Evolutionary conservation across 768 basidiomycete genomes (phyloP), one percentile per base, ranked within the genome.

Genomic region (Podaxis sp.): DNA sequence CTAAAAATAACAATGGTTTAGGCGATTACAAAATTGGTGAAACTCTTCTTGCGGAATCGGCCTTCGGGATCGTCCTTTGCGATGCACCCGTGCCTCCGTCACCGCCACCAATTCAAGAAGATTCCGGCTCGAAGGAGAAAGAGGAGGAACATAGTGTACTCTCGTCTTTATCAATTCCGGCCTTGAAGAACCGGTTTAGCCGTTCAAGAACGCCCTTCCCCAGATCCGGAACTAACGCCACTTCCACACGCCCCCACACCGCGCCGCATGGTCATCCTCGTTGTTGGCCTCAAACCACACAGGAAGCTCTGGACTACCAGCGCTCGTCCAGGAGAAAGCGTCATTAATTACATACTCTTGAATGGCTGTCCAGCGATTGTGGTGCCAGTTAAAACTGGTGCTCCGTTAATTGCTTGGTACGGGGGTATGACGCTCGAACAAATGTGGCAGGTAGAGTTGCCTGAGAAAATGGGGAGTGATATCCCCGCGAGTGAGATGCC

Each of bases 331-430:
- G 76, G 77, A 30, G 86, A 88, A 73, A 87, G 85, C 66, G 85
- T 88, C 12, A 80, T 88, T 17, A 80, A 84, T 61, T 88, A 88
- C 68, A 74, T 83, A 61, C 74, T 88, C 22, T 77, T 87, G 46
- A 86, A 86, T 70, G 86, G 86, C 5, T 85, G 84, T 68, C 84
- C 86, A 0, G 79, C 84, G 4, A 71, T 88, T 40, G 83, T 87
- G 7, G 73, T 87, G 1, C 87, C 87, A 5, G 86, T 80, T 48
- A 85, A 83, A 70, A 65, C 79, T 8, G 87, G 87, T 30, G 82
- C 83, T 42, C 87, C 87, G n/a, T 77, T 89, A 40, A 67, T 87
- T 26, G 84, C 85, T 8, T 89, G 87, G 87, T 86, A 87, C 69
- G 76, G 77, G n/a, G 75, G 78, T 22, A 72, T 87, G 62, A 87